phyloP scores from a whole-genome alignment of 306 rosid genomes.

The barrel medic (Medicago truncatula) region DNA sequence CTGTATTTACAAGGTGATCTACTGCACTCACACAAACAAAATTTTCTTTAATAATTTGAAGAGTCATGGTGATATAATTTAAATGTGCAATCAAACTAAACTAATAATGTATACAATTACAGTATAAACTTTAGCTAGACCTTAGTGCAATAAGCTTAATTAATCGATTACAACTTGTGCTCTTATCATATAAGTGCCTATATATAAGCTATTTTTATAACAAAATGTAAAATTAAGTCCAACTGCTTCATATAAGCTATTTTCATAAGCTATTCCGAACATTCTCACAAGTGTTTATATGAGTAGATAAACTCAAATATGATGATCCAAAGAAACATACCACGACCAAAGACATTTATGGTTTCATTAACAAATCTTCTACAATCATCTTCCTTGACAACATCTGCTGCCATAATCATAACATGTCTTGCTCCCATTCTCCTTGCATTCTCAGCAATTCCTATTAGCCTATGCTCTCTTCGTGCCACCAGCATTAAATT shows the following conservation, averaged over 20 bases:
- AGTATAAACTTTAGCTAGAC: not conserved
- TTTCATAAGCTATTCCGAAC: not conserved
- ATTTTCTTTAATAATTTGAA: not conserved
- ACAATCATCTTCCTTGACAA: constrained; percentile 91
- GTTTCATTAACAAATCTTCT: constrained; percentile 70
- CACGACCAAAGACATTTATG: constrained; percentile 56
- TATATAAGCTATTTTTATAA: not conserved
- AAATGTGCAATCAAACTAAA: not conserved
- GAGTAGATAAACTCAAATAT: not conserved
- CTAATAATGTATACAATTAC: not conserved
- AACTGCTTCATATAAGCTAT: not conserved
- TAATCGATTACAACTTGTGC: not conserved
- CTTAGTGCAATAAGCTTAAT: not conserved
- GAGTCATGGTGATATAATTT: not conserved
- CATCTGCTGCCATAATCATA: constrained; percentile 78
- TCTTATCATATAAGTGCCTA: not conserved
- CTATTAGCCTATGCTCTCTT: constrained; percentile 66
- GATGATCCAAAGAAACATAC: constrained; percentile 45
- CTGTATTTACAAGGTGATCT: constrained; percentile 88
- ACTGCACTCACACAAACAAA: constrained; percentile 51
- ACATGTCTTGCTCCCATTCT: constrained; percentile 73
- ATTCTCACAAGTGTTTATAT: not conserved
- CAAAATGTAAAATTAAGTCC: not conserved
- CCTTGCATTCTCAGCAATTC: constrained; percentile 77
- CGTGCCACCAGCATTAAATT: constrained; percentile 80